These are phyloP conservation scores for Magnaporthales sp. DNA, from an alignment of 2,329 filamentous ascomycete genomes.

Conservation along the genomic window DNA sequence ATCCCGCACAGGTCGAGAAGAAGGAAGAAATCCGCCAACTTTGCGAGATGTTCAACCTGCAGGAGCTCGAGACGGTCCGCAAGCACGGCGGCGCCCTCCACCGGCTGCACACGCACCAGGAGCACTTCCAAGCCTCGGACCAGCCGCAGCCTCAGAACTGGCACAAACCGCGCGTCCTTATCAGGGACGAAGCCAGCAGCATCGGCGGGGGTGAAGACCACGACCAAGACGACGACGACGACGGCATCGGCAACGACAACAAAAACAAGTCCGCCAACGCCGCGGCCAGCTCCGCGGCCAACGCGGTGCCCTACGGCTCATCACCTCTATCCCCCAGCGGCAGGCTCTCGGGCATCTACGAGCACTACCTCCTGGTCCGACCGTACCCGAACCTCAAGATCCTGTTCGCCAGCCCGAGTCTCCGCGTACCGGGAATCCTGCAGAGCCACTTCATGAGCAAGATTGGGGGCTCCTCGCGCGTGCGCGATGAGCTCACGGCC, in stretches of 20 bases:
- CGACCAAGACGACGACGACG: conserved; percentile 1
- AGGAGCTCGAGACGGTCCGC: conserved; percentile 57
- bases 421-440: conserved; percentile 59
- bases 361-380: conserved; percentile 55
- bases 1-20: conserved; percentile 18
- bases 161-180: conserved; percentile 30
- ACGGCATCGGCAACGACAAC: background rate
- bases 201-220: conserved; percentile 8
- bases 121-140: conserved; percentile 20
- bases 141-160: conserved; percentile 25
- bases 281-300: background rate
- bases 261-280: background rate
- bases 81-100: conserved; percentile 58
- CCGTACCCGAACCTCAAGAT: conserved; percentile 58
- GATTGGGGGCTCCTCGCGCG: conserved; percentile 38
- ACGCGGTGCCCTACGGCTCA: background rate
- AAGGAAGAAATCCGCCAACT: conserved; percentile 59
- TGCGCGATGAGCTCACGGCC: conserved; percentile 38
- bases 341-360: conserved; percentile 33
- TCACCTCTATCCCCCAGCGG: conserved; percentile 9
- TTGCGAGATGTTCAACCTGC: conserved; percentile 59
- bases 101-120: conserved; percentile 25
- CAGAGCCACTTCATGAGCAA: conserved; percentile 48
- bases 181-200: conserved; percentile 25
- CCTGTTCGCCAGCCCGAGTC: conserved; percentile 59